Evolutionary conservation across 2,329 filamentous ascomycete genomes (phyloP).

Genomic region (Fusarium sublunatum): DNA sequence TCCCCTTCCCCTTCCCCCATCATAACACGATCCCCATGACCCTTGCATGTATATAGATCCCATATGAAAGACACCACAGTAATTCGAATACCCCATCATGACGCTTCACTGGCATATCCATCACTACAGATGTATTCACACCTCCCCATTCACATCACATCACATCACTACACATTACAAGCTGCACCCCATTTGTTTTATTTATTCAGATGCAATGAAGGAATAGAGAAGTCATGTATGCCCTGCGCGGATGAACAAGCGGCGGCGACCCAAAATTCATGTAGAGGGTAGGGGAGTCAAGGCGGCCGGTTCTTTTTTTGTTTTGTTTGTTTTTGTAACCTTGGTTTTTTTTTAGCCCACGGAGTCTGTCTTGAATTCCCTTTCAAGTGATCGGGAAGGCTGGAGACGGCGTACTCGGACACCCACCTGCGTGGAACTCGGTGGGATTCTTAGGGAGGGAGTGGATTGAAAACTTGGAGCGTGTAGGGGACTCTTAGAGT

Average conservation of each 20-base stretch:
- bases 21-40: conserved; percentile 54
- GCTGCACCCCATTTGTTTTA: conserved; percentile 45
- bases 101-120: conserved; percentile 48
- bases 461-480: conserved; percentile 43
- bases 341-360: conserved; percentile 39
- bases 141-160: conserved; percentile 22
- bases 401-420: conserved; percentile 41
- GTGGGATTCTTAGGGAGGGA: conserved; percentile 32
- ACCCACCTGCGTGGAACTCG: conserved; percentile 36
- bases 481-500: conserved; percentile 46
- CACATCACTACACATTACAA: conserved; percentile 40
- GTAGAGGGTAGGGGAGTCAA: conserved; percentile 56
- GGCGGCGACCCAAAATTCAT: conserved; percentile 55
- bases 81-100: conserved; percentile 55
- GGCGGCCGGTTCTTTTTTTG: conserved; percentile 48
- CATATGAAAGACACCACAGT: conserved; percentile 53
- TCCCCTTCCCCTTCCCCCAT: conserved; percentile 40
- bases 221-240: conserved; percentile 59
- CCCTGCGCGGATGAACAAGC: conserved; percentile 50
- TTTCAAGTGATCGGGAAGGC: conserved; percentile 52
- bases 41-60: conserved; percentile 55
- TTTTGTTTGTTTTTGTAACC: conserved; percentile 40
- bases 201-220: conserved; percentile 48
- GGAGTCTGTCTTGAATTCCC: conserved; percentile 47
- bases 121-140: conserved; percentile 42